Base-by-base conservation (phyloP, 2,329 filamentous ascomycete species). In the Chrysoporthe austroafricana region DNA sequence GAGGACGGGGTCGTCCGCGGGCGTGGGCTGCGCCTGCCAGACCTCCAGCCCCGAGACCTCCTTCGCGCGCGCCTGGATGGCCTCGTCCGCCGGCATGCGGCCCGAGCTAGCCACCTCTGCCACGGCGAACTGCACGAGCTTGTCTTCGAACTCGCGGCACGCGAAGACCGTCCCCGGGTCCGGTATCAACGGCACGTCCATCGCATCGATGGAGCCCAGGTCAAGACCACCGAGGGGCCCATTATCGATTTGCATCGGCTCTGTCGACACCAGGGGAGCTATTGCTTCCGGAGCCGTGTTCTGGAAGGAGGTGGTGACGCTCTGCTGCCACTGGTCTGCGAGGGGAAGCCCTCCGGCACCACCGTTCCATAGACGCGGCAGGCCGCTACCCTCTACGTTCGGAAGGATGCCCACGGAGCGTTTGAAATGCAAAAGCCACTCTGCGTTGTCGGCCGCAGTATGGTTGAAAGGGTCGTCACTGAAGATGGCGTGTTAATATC, bases 391-490 rank as follows among this genome's bases (percentile, higher is more conserved):
- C 4, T 79, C 76, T 11, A 80, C 78, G n/a, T 79, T 75, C 0
- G 79, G 77, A 2, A 84, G 75, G 42, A 90, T 83, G 21, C 86
- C 86, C 0, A 79, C 81, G 60, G 86, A 82, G 13, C 86, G 82
- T 75, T 90, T 90, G 78, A 90, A 89, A 57, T 87, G 83, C 66
- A 83, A 80, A 14, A 90, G 80, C 88, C 88, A 90, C 75, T 90
- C 87, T 0, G 80, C 82, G 70, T 90, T 89, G 73, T 90, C 88
- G 42, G 87, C 87, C 0, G 86, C 85, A 0, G 87, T 90, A 71
- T 88, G 84, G 74, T 90, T 89, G 85, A 86, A 89, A 2, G 86
- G 85, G 72, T 89, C 87, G 66, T 89, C 87, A 66, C 85, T 87
- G 57, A 21, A 3, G 34, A 7, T 4, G 48, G 18, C 26, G 7